Evolutionary conservation across 2,329 filamentous ascomycete species (phyloP).

Genomic region (Meredithiella fracta): DNA sequence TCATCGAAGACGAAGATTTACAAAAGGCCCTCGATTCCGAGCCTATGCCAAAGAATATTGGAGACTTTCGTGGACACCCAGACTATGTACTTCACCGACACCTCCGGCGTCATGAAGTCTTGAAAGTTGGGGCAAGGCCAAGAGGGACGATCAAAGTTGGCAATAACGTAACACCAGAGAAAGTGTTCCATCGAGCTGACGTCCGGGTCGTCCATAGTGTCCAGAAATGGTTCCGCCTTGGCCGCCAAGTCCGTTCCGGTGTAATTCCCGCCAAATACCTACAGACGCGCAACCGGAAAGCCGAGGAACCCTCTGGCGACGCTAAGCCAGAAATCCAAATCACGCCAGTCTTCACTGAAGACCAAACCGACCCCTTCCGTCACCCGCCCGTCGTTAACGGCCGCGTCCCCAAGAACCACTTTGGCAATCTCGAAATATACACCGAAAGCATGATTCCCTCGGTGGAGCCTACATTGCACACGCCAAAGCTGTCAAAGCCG

Average conservation of each 20-base stretch:
- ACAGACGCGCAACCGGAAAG: conserved; percentile 14
- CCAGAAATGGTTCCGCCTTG: conserved; percentile 83
- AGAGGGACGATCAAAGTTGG: conserved; percentile 66
- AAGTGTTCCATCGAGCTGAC: conserved; percentile 67
- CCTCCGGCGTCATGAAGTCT: conserved; percentile 59
- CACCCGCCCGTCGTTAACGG: conserved; percentile 63
- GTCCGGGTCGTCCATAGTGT: conserved; percentile 62
- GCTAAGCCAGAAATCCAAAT: conserved; percentile 17
- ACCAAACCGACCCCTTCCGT: conserved; percentile 56
- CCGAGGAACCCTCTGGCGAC: conserved; percentile 20
- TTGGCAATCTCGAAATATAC: conserved; percentile 86
- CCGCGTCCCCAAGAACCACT: conserved; percentile 73
- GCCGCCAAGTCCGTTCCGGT: conserved; percentile 58
- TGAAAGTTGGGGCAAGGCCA: conserved; percentile 50
- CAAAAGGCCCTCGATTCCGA: conserved; percentile 55
- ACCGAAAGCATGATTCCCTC: conserved; percentile 78
- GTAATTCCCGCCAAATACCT: conserved; percentile 73
- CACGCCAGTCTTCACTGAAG: conserved; percentile 39
- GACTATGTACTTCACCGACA: conserved; percentile 74
- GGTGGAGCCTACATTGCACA: conserved; percentile 59
- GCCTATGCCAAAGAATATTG: conserved; percentile 69
- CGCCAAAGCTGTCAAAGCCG: conserved; percentile 50
- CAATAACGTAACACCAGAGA: conserved; percentile 46
- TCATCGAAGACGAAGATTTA: conserved; percentile 69
- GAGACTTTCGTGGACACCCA: conserved; percentile 77